phyloP scores from a whole-genome alignment of 2,329 filamentous ascomycete species.

The Pyrenophora graminea region DNA sequence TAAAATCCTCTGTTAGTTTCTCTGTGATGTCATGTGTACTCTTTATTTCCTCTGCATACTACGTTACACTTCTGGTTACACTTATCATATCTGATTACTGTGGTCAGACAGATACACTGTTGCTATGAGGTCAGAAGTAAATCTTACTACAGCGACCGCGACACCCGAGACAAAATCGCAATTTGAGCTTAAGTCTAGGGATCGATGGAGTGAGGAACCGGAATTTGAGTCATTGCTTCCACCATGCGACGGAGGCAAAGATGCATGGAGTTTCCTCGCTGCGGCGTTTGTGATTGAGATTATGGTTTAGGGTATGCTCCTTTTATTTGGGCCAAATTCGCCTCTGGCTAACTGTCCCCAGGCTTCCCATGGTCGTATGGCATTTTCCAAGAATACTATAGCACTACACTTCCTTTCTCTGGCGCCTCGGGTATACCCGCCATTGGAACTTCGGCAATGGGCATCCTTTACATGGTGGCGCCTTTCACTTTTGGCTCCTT shows the following conservation, averaged over 20 bases:
- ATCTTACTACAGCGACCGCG: neutral
- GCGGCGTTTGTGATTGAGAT: conserved; percentile 57
- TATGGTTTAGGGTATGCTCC: conserved; percentile 52
- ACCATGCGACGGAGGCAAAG: conserved; percentile 55
- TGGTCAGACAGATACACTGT: neutral
- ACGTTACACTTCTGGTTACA: no score
- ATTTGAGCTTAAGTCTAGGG: conserved; percentile 7
- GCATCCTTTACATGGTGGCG: conserved; percentile 52
- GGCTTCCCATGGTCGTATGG: conserved; percentile 72
- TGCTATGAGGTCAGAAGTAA: conserved; percentile 1
- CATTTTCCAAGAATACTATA: conserved; percentile 73
- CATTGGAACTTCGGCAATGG: conserved; percentile 68
- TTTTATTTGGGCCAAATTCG: neutral
- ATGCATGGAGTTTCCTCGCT: conserved; percentile 57
- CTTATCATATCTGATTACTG: no score
- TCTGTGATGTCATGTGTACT: no score
- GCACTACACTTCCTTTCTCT: conserved; percentile 61
- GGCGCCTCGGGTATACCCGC: conserved; percentile 60
- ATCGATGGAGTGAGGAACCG: conserved; percentile 7
- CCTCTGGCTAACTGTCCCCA: conserved; percentile 36
- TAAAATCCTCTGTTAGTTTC: neutral
- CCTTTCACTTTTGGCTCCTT: conserved; percentile 47
- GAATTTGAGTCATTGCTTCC: conserved; percentile 42
- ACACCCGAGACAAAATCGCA: conserved; percentile 3
- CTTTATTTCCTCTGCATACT: no score